Conservation (phyloP, 73 alveolate species). For the Symbiodinium pilosum region DNA sequence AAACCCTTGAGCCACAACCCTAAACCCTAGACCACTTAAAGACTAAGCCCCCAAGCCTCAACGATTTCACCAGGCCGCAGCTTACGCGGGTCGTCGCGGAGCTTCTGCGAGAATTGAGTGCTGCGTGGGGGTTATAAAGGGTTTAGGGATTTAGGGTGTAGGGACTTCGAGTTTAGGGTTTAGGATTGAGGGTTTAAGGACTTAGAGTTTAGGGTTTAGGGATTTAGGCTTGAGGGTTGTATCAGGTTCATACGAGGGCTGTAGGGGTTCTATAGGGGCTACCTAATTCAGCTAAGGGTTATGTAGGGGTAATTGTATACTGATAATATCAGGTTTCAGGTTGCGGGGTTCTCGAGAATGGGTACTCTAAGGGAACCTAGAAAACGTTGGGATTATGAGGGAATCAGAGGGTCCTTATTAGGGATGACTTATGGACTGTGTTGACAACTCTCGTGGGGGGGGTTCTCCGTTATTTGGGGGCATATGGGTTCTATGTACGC, state of each 20-base stretch:
- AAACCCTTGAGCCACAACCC: not conserved
- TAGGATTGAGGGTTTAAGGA: not conserved
- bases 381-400: too few species aligned
- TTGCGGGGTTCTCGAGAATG: too few species aligned
- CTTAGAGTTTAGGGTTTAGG: not conserved
- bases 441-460: too few species aligned
- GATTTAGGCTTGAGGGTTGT: not conserved
- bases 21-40: not conserved
- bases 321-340: too few species aligned
- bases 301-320: too few species aligned
- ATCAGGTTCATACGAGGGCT: not conserved
- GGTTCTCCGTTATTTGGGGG: too few species aligned
- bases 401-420: too few species aligned
- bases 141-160: not conserved
- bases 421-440: too few species aligned
- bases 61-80: conserved; percentile 55
- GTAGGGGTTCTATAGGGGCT: too few species aligned
- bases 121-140: not conserved
- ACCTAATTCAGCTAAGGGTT: too few species aligned
- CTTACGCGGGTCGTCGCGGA: conserved; percentile 67
- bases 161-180: not conserved
- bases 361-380: too few species aligned
- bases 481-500: too few species aligned
- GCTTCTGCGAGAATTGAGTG: not conserved
- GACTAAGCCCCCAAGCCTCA: conserved; percentile 5